These are phyloP conservation scores for Fusarium sublunatum DNA, from an alignment of 2,329 filamentous ascomycete genomes.

Conservation along the genomic window DNA sequence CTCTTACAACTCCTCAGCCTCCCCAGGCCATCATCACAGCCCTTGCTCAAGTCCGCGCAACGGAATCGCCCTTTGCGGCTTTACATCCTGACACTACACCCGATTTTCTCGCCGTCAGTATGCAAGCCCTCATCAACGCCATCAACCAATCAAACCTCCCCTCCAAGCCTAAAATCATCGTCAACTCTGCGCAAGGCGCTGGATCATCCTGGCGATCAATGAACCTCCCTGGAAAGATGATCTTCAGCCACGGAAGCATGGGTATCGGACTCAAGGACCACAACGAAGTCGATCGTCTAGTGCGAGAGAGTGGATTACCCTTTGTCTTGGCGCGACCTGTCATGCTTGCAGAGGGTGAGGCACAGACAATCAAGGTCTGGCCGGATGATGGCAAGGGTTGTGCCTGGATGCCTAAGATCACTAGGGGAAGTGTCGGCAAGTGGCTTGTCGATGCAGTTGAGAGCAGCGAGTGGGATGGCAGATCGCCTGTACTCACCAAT, in stretches of 20 bases:
- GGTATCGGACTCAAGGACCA: constrained; percentile 21
- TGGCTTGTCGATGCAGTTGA: constrained; percentile 30
- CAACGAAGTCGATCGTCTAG: constrained; percentile 20
- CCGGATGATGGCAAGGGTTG: constrained; percentile 32
- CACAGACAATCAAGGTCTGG: constrained; percentile 19
- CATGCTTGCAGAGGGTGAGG: constrained; percentile 24
- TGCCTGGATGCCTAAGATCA: constrained; percentile 35
- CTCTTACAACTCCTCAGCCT: neutral
- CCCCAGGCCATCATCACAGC: constrained; percentile 15
- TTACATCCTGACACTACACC: constrained; percentile 20
- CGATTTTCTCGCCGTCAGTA: constrained; percentile 24
- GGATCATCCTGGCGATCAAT: constrained; percentile 21
- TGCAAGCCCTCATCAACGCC: constrained; percentile 1
- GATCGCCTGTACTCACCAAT: constrained; percentile 22
- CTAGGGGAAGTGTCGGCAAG: constrained; percentile 14
- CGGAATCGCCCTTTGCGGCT: constrained; percentile 20
- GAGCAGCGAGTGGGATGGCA: constrained; percentile 17
- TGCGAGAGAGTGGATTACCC: neutral
- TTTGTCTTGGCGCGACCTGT: constrained; percentile 26
- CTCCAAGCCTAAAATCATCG: constrained; percentile 3
- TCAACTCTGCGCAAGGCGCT: constrained; percentile 22
- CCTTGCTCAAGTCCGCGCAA: constrained; percentile 13
- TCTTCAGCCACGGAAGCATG: constrained; percentile 33
- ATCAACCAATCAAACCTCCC: neutral
- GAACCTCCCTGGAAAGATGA: constrained; percentile 19